Evolutionary conservation across 2,329 filamentous ascomycete species (phyloP).

Genomic region (Rugonectria rugulosa): DNA sequence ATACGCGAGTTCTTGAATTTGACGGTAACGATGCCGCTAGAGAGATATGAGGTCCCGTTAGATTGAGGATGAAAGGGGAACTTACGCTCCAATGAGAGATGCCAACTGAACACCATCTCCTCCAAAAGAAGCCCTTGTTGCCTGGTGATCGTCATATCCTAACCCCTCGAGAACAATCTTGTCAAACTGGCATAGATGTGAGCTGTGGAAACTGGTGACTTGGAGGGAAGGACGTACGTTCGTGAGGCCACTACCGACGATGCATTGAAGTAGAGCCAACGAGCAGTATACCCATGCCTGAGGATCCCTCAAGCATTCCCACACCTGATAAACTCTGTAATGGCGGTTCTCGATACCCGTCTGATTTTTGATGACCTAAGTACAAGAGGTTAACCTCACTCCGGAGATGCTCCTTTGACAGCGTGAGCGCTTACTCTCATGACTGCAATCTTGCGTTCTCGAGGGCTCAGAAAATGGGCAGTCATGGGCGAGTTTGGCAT

Average conservation of each 20-base stretch:
- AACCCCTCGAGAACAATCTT: constrained; percentile 11
- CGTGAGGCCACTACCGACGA: constrained; percentile 18
- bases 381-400: too few species aligned
- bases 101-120: too few species aligned
- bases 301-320: constrained; percentile 5
- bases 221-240: too few species aligned
- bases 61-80: too few species aligned
- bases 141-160: too few species aligned
- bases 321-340: constrained; percentile 6
- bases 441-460: constrained; percentile 21
- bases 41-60: too few species aligned
- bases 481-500: constrained; percentile 15
- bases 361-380: constrained; percentile 13
- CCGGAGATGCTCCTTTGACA: too few species aligned
- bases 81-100: too few species aligned
- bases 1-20: too few species aligned
- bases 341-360: constrained; percentile 8
- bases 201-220: too few species aligned
- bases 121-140: too few species aligned
- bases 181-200: constrained; percentile 10
- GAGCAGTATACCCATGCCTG: constrained; percentile 23
- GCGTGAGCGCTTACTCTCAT: constrained; percentile 13
- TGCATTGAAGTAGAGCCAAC: constrained; percentile 20
- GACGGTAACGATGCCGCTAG: not conserved
- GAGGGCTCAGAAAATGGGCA: constrained; percentile 13